phyloP scores from a whole-genome alignment of 73 alveolate species.

The Symbiodinium pilosum region DNA sequence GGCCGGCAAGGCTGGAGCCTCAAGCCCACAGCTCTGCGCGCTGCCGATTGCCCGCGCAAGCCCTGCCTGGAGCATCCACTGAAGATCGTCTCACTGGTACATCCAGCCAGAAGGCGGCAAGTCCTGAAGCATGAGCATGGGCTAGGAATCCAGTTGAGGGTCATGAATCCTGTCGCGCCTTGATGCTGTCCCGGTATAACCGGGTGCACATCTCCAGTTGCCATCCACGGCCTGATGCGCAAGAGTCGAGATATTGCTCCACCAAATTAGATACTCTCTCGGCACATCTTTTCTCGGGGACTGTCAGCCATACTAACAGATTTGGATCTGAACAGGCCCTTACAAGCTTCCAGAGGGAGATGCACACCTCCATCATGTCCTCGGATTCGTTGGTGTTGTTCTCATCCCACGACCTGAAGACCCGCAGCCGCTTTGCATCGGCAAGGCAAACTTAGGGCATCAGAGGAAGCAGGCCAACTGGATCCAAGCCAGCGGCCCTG shows the following conservation, averaged over 20 bases:
- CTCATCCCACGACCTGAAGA: neutral
- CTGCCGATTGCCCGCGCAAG: neutral
- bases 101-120: constrained; percentile 43
- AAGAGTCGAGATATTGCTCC: too few species aligned
- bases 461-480: too few species aligned
- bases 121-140: neutral
- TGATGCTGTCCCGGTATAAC: constrained; percentile 47
- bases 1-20: constrained; percentile 74
- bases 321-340: neutral
- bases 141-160: neutral
- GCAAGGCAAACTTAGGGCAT: too few species aligned
- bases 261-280: too few species aligned
- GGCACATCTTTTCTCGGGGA: too few species aligned
- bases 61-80: constrained; percentile 69
- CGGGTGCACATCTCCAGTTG: constrained; percentile 56
- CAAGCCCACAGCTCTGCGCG: neutral
- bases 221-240: constrained; percentile 19
- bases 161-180: neutral
- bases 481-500: neutral
- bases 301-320: too few species aligned
- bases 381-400: neutral
- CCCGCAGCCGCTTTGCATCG: too few species aligned
- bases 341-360: neutral
- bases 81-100: constrained; percentile 54
- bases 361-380: neutral